phyloP scores from a whole-genome alignment of 768 basidiomycete species.

The Boletus reticulatus region DNA sequence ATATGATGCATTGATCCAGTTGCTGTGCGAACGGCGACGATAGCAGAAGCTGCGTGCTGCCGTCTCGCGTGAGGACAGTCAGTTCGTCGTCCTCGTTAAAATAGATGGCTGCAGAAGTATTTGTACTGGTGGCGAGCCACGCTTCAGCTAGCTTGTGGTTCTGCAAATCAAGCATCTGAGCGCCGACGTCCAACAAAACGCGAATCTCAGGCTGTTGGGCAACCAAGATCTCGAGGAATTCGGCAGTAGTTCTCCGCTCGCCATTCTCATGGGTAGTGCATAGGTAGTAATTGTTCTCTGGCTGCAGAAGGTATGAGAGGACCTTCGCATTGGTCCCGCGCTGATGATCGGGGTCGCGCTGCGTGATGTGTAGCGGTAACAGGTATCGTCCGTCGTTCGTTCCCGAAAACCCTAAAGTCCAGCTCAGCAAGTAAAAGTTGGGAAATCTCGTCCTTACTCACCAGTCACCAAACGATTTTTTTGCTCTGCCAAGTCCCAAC shows the following conservation, averaged over 20 bases:
- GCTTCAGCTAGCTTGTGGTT: slow-evolving; percentile 36
- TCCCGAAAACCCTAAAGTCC: slow-evolving; percentile 42
- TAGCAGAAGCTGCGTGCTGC: not conserved
- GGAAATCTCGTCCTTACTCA: not conserved
- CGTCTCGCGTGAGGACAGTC: not conserved
- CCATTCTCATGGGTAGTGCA: slow-evolving; percentile 12
- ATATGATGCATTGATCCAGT: slow-evolving; percentile 24
- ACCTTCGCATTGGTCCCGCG: no score
- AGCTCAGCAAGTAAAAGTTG: not conserved
- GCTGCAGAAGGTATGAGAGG: slow-evolving; percentile 15
- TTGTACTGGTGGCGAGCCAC: slow-evolving; percentile 13
- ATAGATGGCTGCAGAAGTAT: slow-evolving; percentile 42
- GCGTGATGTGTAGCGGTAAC: slow-evolving; percentile 14
- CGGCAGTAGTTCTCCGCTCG: slow-evolving; percentile 6
- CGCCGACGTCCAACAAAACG: slow-evolving; percentile 53
- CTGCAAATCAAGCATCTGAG: slow-evolving; percentile 49
- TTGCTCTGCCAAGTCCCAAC: slow-evolving; percentile 50
- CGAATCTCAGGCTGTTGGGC: slow-evolving; percentile 35
- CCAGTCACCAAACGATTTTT: slow-evolving; percentile 19
- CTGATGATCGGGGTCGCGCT: no score
- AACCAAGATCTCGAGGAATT: slow-evolving; percentile 33
- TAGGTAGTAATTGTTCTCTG: slow-evolving; percentile 40
- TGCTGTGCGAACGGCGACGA: slow-evolving; percentile 7
- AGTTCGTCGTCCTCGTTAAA: slow-evolving; percentile 26
- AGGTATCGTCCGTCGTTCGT: slow-evolving; percentile 48